Conservation (phyloP, 306 rosid genomes). For the Cicer chorassanicum region DNA sequence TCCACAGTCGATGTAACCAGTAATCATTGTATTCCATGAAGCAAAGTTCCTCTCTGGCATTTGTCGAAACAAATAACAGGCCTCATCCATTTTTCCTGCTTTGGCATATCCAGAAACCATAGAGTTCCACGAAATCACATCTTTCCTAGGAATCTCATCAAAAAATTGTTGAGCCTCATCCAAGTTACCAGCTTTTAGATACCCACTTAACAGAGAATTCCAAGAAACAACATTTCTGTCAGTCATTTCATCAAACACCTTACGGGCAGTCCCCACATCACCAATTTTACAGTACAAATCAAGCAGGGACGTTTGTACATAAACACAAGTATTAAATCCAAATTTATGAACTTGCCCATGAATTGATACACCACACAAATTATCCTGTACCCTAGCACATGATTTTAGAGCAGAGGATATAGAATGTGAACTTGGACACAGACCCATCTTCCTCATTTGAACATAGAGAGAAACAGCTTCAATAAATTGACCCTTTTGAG, state of each 20-base stretch:
- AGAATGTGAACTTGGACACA: slow-evolving; percentile 64
- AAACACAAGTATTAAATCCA: slow-evolving; percentile 67
- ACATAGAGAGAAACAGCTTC: slow-evolving; percentile 65
- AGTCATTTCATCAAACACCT: slow-evolving; percentile 67
- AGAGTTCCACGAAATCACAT: slow-evolving; percentile 77
- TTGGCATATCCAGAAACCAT: slow-evolving; percentile 70
- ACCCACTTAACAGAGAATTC: slow-evolving; percentile 74
- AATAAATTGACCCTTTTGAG: slow-evolving; percentile 63
- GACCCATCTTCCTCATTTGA: slow-evolving; percentile 64
- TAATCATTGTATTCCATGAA: slow-evolving; percentile 77
- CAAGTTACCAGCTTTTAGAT: slow-evolving; percentile 61
- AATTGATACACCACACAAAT: slow-evolving; percentile 54
- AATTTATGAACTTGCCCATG: slow-evolving; percentile 66
- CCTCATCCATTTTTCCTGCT: slow-evolving; percentile 61
- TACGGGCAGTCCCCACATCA: slow-evolving; percentile 54
- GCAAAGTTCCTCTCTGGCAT: slow-evolving; percentile 66
- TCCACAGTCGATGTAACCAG: slow-evolving; percentile 63
- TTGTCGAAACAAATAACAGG: slow-evolving; percentile 56
- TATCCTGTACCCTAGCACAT: slow-evolving; percentile 56
- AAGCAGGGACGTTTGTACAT: slow-evolving; percentile 71
- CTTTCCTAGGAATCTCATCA: slow-evolving; percentile 62
- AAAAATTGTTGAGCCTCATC: slow-evolving; percentile 58
- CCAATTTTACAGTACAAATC: slow-evolving; percentile 66
- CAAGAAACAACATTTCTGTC: slow-evolving; percentile 77
- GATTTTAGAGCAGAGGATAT: slow-evolving; percentile 74